Base-by-base conservation (phyloP, 2,329 filamentous ascomycete genomes). In the Teratosphaeria destructans region DNA sequence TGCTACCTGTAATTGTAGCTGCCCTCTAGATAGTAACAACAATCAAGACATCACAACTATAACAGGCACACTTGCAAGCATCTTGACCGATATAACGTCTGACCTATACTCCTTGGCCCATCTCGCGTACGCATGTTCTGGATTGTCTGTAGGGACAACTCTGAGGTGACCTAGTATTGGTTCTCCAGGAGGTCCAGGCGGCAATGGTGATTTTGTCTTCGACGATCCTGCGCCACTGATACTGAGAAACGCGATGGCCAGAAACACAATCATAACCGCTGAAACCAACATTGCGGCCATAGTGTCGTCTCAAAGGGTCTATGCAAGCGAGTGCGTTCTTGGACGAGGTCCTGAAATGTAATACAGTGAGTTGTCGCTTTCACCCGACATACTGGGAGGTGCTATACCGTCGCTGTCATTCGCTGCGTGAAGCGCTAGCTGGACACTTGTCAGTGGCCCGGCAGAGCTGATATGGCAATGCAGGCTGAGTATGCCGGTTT, bases 41-140 rank as follows among this genome's bases (percentile, higher is more conserved):
- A n/a, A n/a, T n/a, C n/a, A n/a, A n/a, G n/a, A n/a, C n/a, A n/a
- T n/a, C n/a, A n/a, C n/a, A n/a, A n/a, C n/a, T n/a, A n/a, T n/a
- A n/a, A n/a, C n/a, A n/a, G n/a, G n/a, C n/a, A n/a, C n/a, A 49
- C 43, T 49, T 19, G 19, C 43, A 26, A 79, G 63, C n/a, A 74
- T 67, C 1, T 71, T 77, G 11, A 79, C 62, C 3, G 73, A 77
- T 58, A 75, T 68, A 26, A 72, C 62, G 59, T 73, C 70, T 43
- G 65, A 63, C 26, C 62, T n/a, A 27, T 63, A 60, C 32, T 64
- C 57, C 57, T 65, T 61, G 5, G 61, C 59, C 60, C 60, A 61
- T 60, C 60, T 47, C 39, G 59, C 55, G 37, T 67, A 68, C 14
- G 64, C 59, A 43, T 62, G 63, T 58, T 68, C 65, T 8, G 67